A percentile compares a stretch with the other conserved stretches of the same genome.
phyloP scores from a whole-genome alignment of 23 red algal genomes.

The Gracilaria vermiculophylla region DNA sequence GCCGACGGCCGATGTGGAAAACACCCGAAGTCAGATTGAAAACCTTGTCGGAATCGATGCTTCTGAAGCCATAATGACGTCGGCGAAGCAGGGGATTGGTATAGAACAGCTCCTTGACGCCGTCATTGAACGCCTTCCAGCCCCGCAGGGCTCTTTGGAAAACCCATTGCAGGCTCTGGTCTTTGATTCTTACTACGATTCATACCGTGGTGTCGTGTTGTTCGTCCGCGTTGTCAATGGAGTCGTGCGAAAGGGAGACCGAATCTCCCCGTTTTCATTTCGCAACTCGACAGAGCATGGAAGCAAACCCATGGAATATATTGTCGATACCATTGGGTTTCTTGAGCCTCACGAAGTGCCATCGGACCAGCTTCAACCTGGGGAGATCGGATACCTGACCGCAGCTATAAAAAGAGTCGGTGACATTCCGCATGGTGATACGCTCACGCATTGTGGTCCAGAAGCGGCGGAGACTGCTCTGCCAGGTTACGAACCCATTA shows the following conservation, averaged over 20 bases:
- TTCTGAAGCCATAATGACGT: conserved; percentile 60
- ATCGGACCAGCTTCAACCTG: conserved; percentile 20
- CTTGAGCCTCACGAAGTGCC: conserved; percentile 57
- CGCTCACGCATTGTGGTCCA: conserved; percentile 60
- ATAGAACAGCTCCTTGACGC: conserved; percentile 67
- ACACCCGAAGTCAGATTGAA: conserved; percentile 46
- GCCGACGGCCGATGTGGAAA: conserved; percentile 66
- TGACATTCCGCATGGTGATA: conserved; percentile 85
- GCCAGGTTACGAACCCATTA: conserved; percentile 55
- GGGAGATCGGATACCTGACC: conserved; percentile 74
- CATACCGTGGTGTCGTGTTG: conserved; percentile 84
- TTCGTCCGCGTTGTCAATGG: conserved; percentile 83
- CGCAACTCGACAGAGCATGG: background rate
- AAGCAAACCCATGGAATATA: background rate
- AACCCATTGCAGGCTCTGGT: conserved; percentile 77
- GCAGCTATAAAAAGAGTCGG: conserved; percentile 51
- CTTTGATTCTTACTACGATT: conserved; percentile 79
- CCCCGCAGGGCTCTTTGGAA: conserved; percentile 18
- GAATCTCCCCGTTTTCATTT: conserved; percentile 48
- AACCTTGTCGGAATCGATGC: conserved; percentile 68
- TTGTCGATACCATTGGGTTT: conserved; percentile 65
- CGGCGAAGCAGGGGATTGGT: conserved; percentile 75
- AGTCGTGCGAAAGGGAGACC: conserved; percentile 53
- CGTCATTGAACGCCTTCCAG: conserved; percentile 75
- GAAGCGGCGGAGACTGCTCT: conserved; percentile 40